phyloP scores from a whole-genome alignment of 129 eudicot genomes.

The Flaveria robusta region DNA sequence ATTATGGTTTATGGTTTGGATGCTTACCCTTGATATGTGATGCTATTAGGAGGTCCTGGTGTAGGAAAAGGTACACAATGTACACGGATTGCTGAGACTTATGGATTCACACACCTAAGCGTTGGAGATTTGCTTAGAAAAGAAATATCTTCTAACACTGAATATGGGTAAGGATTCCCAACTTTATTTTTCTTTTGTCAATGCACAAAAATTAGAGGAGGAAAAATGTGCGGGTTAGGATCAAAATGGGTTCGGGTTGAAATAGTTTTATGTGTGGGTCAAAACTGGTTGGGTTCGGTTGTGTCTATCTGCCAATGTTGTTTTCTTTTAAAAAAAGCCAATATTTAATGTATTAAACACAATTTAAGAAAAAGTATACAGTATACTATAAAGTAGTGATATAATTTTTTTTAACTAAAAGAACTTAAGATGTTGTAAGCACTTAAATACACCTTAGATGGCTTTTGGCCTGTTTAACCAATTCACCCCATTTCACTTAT shows the following conservation, averaged over 20 bases:
- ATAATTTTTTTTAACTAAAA: background rate
- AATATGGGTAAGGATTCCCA: slow-evolving; percentile 60
- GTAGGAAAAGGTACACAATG: slow-evolving; percentile 98
- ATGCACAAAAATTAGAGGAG: background rate
- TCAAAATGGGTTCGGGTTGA: background rate
- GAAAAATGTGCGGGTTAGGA: background rate
- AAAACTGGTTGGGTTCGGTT: background rate
- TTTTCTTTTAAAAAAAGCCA: background rate
- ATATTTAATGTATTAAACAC: background rate
- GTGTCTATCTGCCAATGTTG: background rate
- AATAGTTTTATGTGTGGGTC: background rate
- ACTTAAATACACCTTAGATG: slow-evolving; percentile 4
- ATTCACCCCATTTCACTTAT: background rate
- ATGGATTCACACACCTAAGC: slow-evolving; percentile 84
- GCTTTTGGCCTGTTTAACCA: slow-evolving; percentile 6
- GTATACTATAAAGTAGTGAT: background rate
- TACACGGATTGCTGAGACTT: slow-evolving; percentile 62
- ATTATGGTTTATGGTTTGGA: background rate
- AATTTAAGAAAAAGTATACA: background rate
- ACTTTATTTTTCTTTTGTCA: background rate
- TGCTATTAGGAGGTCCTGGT: slow-evolving; percentile 88
- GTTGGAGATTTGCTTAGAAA: slow-evolving; percentile 86
- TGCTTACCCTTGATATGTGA: slow-evolving; percentile 25
- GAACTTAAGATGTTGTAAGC: background rate
- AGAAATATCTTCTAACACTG: slow-evolving; percentile 65